Base-by-base conservation (phyloP, 2,329 filamentous ascomycete genomes). In the Aspergillus felis region DNA sequence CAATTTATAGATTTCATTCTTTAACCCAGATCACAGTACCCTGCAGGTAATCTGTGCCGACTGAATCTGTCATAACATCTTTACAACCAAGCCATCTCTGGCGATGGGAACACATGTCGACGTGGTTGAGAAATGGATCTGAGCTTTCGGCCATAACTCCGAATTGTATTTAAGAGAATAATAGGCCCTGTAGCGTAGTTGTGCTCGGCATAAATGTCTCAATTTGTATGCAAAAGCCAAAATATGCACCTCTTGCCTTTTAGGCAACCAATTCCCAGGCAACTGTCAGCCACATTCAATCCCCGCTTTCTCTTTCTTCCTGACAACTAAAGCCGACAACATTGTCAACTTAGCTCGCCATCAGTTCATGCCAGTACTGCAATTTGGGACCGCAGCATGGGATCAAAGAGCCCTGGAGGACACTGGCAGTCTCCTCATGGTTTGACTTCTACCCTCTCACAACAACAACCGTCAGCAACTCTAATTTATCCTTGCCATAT, bases 391-490 rank as follows among this genome's bases (percentile, higher is more conserved):
- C 22, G n/a, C 50, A 53, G 28, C 20, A 56, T 56, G 54, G 54
- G 54, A 56, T 56, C 54, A 12, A 57, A 57, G 41, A 57, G 20
- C 56, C 51, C 56, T 38, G 51, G 48, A 29, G 56, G 56, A 25
- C 51, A 57, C 7, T 22, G 28, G 42, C 54, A 56, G 29, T 17
- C 41, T 9, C 50, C 54, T 41, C 28, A 56, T 56, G 50, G 54
- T 56, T 49, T 25, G 50, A 10, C 14, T 46, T 22, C 14, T 17
- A n/a, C 20, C n/a, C 42, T n/a, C 1, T 5, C 10, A 14, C 20
- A 47, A 14, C 32, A 17, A 38, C 32, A 38, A n/a, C 32, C 14
- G 14, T 7, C 32, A 17, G 6, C 32, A 8, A 29, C 8, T n/a
- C 24, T 55, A 14, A 50, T 10, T 27, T 17, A 3, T 35, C 10